Evolutionary conservation across 306 rosid species (phyloP), one percentile per base, ranked within the genome.

Genomic region (Inga leiocalycina): DNA sequence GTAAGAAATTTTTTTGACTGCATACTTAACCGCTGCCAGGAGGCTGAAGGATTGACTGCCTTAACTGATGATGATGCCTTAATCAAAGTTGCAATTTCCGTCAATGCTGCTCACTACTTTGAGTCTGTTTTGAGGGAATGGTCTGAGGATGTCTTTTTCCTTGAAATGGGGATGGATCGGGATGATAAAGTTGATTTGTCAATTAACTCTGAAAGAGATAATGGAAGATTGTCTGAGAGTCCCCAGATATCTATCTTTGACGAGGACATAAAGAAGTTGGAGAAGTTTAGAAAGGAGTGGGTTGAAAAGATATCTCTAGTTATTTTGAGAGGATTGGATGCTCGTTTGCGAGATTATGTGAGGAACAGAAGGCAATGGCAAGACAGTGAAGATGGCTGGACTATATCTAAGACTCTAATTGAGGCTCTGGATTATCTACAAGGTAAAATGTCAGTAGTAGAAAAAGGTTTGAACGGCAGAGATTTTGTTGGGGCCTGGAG

Each of bases 31-130:
- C 92, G 98, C 79, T 96, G 99, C 92, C 98, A 96, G 87, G 99
- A 96, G 87, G 99, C 99, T 79, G 99, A 96, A 88, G 99, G 98
- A 78, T 78, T 92, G 79, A 93, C 99, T 59, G 99, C 98, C 79
- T 78, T 96, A 80, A 89, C 93, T 52, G 92, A 96, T 64, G 89
- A 96, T 61, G 97, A 87, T 84, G 99, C 93, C 85, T 76, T 96
- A 79, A 75, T 79, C 77, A 96, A 96, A 89, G 98, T 93, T 78
- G 87, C 97, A 83, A 81, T 79, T 85, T 96, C 97, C 54, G 69
- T 93, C 77, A 96, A 96, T 87, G 99, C 97, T 74, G 97, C 94
- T 78, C 84, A 77, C 65, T 89, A 90, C 89, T 86, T 90, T 2
- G 94, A 93, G 87, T 89, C 91, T 81, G 90, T 90, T 62, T 82